Conservation (phyloP, 768 basidiomycete genomes). For the Xanthoconium stramineum region DNA sequence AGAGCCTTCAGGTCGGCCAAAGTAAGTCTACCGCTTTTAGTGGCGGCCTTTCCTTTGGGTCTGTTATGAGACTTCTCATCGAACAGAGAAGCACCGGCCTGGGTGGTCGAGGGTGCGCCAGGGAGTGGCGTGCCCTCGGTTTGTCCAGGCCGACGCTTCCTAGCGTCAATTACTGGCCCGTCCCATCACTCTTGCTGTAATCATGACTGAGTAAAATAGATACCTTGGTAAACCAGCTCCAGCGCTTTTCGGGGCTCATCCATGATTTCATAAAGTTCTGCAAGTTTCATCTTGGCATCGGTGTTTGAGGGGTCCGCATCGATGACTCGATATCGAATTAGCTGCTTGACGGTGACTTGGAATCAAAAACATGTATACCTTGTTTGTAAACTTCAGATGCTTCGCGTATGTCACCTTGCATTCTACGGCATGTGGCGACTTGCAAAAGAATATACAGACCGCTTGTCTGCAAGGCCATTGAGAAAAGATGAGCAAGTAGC, state of each 20-base stretch:
- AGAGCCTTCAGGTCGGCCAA: slow-evolving; percentile 58
- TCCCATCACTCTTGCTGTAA: slow-evolving; percentile 63
- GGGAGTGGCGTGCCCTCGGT: slow-evolving; percentile 15
- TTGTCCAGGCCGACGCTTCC: slow-evolving; percentile 43
- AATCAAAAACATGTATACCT: slow-evolving; percentile 41
- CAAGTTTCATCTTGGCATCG: slow-evolving; percentile 86
- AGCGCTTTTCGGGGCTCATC: slow-evolving; percentile 80
- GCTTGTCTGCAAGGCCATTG: slow-evolving; percentile 54
- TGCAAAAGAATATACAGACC: slow-evolving; percentile 68
- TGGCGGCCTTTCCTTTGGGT: slow-evolving; percentile 31
- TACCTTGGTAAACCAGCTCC: slow-evolving; percentile 65
- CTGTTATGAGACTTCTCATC: slow-evolving; percentile 47
- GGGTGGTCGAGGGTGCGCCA: slow-evolving; percentile 14
- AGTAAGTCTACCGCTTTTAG: slow-evolving; percentile 45
- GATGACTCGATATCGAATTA: slow-evolving; percentile 52
- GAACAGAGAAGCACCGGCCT: slow-evolving; percentile 54
- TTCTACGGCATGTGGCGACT: slow-evolving; percentile 78
- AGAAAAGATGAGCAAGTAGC: background rate
- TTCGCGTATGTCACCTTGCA: slow-evolving; percentile 68
- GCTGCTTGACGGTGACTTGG: background rate
- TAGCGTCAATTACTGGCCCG: slow-evolving; percentile 54
- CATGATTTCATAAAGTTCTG: slow-evolving; percentile 84
- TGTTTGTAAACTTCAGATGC: slow-evolving; percentile 84
- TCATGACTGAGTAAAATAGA: too few species aligned
- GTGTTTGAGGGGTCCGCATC: slow-evolving; percentile 69